Conservation (phyloP, 1,284 basidiomycete species). For the Ustilago cynodontis region DNA sequence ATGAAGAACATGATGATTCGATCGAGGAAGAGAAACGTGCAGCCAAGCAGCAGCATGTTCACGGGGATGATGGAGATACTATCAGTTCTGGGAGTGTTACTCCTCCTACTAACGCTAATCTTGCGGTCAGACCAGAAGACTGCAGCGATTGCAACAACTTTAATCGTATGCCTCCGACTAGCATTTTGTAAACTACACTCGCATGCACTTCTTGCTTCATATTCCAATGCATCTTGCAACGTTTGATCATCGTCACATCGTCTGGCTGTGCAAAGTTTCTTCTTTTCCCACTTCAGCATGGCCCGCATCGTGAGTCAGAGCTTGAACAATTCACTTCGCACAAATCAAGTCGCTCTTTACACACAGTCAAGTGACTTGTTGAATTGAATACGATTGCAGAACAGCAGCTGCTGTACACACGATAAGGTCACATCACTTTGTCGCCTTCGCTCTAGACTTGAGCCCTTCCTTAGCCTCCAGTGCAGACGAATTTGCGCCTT, state of each 20-base stretch:
- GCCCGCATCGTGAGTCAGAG: too few relatives aligned
- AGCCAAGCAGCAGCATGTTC: not conserved
- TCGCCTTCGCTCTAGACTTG: not conserved
- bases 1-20: constrained; percentile 3
- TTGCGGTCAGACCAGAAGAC: constrained; percentile 15
- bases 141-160: constrained; percentile 38
- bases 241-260: not conserved
- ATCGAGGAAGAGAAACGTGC: constrained; percentile 2
- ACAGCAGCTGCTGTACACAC: not conserved
- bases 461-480: constrained; percentile 3
- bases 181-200: constrained; percentile 27
- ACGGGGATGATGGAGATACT: constrained; percentile 10
- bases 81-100: constrained; percentile 24
- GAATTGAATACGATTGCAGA: not conserved
- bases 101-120: constrained; percentile 2
- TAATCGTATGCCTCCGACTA: constrained; percentile 38
- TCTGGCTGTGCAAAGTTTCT: not conserved
- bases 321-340: too few relatives aligned
- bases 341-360: too few relatives aligned
- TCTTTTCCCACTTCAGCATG: too few relatives aligned
- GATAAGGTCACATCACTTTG: not conserved
- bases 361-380: too few relatives aligned
- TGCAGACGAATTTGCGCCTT: constrained; percentile 8
- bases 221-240: not conserved
- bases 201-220: not conserved